Conservation (phyloP, 208 protist genomes). For the Strigomonas galati region DNA sequence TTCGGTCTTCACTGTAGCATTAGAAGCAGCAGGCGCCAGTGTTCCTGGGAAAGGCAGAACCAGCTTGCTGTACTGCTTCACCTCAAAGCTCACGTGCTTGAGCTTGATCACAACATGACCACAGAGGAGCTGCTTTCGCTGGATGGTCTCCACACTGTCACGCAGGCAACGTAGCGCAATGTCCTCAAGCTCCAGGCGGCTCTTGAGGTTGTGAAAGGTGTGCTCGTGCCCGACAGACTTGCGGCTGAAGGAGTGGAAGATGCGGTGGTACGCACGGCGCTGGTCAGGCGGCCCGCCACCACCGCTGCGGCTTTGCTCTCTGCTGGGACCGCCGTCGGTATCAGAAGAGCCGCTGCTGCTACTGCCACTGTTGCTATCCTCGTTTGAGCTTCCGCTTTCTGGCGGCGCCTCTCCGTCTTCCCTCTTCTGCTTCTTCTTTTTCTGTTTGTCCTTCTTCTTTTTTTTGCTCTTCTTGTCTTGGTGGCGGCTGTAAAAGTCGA, state of each 20-base stretch:
- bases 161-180: conserved; percentile 43
- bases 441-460: too few species aligned
- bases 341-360: conserved; percentile 2
- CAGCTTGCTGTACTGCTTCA: conserved; percentile 63
- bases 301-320: background rate
- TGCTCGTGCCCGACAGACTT: conserved; percentile 77
- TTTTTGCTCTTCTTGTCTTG: background rate
- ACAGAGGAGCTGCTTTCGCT: conserved; percentile 34
- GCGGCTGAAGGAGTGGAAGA: conserved; percentile 14
- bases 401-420: background rate
- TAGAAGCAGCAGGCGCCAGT: too few species aligned
- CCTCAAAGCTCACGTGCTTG: conserved; percentile 61
- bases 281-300: background rate
- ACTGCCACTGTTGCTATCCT: conserved; percentile 14
- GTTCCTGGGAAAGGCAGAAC: conserved; percentile 15
- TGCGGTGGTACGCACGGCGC: background rate
- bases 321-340: background rate
- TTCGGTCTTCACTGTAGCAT: too few species aligned
- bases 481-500: conserved; percentile 19
- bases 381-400: background rate
- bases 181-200: conserved; percentile 33
- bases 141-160: conserved; percentile 25
- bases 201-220: conserved; percentile 53
- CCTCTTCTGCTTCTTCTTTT: background rate
- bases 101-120: conserved; percentile 73